Evolutionary conservation across 176 grass and related monocot genomes (phyloP).

Genomic region (Phragmites australis): DNA sequence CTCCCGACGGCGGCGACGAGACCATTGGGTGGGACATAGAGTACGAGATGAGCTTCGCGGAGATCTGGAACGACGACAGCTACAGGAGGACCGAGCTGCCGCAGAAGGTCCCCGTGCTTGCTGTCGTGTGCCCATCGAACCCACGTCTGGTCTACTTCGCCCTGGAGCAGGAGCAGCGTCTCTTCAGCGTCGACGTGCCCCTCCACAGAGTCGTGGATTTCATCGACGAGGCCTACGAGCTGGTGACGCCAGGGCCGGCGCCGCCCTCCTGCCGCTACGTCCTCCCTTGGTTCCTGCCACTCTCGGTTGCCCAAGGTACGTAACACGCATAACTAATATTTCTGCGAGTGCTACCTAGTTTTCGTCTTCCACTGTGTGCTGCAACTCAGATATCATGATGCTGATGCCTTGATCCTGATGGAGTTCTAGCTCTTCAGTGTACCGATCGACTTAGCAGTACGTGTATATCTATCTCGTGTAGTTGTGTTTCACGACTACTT

Average conservation of each 20-base stretch:
- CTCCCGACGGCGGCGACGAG: fast-evolving
- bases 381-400: neutral
- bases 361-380: too few relatives aligned
- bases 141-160: neutral
- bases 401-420: neutral
- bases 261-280: neutral
- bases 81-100: neutral
- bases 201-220: neutral
- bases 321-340: neutral
- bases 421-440: neutral
- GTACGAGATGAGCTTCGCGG: neutral
- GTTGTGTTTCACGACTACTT: too few relatives aligned
- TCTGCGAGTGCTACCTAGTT: neutral
- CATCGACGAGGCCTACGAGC: neutral
- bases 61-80: constrained; percentile 3
- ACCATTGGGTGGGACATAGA: neutral
- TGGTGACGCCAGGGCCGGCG: neutral
- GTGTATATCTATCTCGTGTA: too few relatives aligned
- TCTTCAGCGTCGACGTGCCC: neutral
- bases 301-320: neutral
- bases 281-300: neutral
- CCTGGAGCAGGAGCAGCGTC: neutral
- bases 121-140: neutral
- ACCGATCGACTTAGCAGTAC: neutral
- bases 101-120: neutral